Evolutionary conservation across 192 early-diverging fungal genomes (phyloP).

Genomic region (Linnemannia exigua): DNA sequence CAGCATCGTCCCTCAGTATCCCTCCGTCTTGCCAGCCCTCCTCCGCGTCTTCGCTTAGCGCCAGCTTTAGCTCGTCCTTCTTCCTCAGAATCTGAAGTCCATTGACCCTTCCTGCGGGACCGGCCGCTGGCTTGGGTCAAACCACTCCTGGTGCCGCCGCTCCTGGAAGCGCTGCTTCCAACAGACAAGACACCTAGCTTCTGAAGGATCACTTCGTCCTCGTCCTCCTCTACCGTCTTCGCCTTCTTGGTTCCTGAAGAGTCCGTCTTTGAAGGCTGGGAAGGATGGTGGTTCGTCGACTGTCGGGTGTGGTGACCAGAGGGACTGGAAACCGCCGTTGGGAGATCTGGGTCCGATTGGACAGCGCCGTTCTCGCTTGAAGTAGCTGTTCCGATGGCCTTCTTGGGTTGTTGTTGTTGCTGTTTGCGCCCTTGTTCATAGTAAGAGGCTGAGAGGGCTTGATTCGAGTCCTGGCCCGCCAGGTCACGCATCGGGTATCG

Average conservation of each 20-base stretch:
- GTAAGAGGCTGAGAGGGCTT: conserved; percentile 32
- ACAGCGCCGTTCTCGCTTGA: background rate
- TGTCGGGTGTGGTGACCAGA: background rate
- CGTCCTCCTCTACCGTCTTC: conserved; percentile 31
- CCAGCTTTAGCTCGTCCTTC: conserved; percentile 21
- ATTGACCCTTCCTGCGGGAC: conserved; percentile 48
- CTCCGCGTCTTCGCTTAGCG: background rate
- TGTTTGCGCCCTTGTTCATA: conserved; percentile 14
- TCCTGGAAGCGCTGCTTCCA: conserved; percentile 18
- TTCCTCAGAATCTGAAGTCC: conserved; percentile 52
- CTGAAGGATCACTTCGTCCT: conserved; percentile 49
- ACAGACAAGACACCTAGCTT: conserved; percentile 40
- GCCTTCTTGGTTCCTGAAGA: conserved; percentile 30
- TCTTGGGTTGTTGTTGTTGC: conserved; percentile 14
- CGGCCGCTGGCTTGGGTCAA: conserved; percentile 35
- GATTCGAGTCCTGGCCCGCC: conserved; percentile 45
- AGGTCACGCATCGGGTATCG: conserved; percentile 45
- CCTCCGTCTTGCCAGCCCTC: background rate
- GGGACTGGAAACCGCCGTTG: background rate
- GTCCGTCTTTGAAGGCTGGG: conserved; percentile 40
- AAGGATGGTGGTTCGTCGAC: conserved; percentile 9
- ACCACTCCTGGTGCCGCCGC: conserved; percentile 30
- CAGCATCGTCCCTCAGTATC: conserved; percentile 16
- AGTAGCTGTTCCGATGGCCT: background rate
- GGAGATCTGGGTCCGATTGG: background rate